phyloP scores from a whole-genome alignment of 345 rosid species.

The Dipteronia dyeriana region DNA sequence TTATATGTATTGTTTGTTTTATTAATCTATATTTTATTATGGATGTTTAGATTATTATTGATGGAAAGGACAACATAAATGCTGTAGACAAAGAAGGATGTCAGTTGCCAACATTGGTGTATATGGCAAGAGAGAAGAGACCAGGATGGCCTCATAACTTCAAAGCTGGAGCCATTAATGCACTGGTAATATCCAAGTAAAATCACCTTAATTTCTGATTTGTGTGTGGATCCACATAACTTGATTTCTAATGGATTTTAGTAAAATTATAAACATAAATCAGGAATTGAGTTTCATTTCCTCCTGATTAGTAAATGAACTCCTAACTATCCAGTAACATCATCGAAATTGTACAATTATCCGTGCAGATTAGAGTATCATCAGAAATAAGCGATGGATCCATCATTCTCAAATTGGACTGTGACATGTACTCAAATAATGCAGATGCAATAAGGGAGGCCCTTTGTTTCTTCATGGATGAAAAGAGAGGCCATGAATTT shows the following conservation, averaged over 20 bases:
- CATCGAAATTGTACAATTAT: neutral
- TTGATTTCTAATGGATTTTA: no score
- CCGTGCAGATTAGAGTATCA: constrained; percentile 48
- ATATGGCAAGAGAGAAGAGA: constrained; percentile 49
- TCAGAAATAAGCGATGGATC: constrained; percentile 43
- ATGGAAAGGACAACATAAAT: constrained; percentile 26
- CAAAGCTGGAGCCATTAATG: constrained; percentile 58
- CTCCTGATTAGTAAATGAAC: no score
- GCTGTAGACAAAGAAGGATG: constrained; percentile 33
- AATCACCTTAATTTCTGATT: no score
- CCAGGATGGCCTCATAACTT: constrained; percentile 42
- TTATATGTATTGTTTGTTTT: no score
- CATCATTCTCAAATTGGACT: constrained; percentile 44
- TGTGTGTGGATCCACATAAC: no score
- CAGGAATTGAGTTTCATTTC: no score
- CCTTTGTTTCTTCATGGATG: constrained; percentile 54
- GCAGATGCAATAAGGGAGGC: constrained; percentile 43
- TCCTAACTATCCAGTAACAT: no score
- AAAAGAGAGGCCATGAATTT: constrained; percentile 37
- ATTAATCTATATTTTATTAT: no score
- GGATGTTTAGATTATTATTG: constrained; percentile 23
- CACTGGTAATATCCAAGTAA: constrained; percentile 29
- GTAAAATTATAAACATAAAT: no score
- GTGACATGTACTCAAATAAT: constrained; percentile 56
- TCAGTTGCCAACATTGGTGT: constrained; percentile 42